phyloP scores from a whole-genome alignment of 2,329 filamentous ascomycete species.

The Emmonsia crescens region DNA sequence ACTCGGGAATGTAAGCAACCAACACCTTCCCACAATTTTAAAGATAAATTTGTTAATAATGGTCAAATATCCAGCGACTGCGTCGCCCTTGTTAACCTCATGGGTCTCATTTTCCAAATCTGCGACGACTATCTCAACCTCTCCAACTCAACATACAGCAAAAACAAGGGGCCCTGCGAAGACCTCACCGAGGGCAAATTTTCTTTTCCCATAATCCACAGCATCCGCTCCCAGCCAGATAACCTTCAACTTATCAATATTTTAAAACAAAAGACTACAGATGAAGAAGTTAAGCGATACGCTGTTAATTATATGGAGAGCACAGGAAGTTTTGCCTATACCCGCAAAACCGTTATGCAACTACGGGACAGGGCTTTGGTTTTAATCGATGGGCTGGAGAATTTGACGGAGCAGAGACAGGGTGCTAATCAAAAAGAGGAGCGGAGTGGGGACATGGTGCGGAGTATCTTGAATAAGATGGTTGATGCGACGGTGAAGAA shows the following conservation, averaged over 20 bases:
- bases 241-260: slow-evolving; percentile 73
- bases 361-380: slow-evolving; percentile 53
- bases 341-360: slow-evolving; percentile 53
- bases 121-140: slow-evolving; percentile 74
- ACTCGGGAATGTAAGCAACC: slow-evolving; percentile 9
- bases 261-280: slow-evolving; percentile 69
- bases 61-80: slow-evolving; percentile 16
- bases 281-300: slow-evolving; percentile 78
- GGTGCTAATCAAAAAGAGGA: not conserved
- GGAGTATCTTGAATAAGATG: slow-evolving; percentile 60
- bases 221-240: slow-evolving; percentile 40
- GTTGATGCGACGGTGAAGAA: slow-evolving; percentile 28
- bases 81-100: slow-evolving; percentile 52
- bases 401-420: slow-evolving; percentile 12
- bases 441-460: slow-evolving; percentile 35
- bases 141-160: slow-evolving; percentile 51
- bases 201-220: slow-evolving; percentile 23
- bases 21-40: slow-evolving; percentile 1
- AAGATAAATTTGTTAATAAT: slow-evolving; percentile 6
- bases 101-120: slow-evolving; percentile 27
- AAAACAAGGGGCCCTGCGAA: slow-evolving; percentile 72
- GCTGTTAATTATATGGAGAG: slow-evolving; percentile 84
- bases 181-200: slow-evolving; percentile 25
- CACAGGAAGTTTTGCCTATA: slow-evolving; percentile 84
- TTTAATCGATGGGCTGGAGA: slow-evolving; percentile 55